phyloP scores from a whole-genome alignment of 495 filamentous ascomycete species.

The Podospora comata region DNA sequence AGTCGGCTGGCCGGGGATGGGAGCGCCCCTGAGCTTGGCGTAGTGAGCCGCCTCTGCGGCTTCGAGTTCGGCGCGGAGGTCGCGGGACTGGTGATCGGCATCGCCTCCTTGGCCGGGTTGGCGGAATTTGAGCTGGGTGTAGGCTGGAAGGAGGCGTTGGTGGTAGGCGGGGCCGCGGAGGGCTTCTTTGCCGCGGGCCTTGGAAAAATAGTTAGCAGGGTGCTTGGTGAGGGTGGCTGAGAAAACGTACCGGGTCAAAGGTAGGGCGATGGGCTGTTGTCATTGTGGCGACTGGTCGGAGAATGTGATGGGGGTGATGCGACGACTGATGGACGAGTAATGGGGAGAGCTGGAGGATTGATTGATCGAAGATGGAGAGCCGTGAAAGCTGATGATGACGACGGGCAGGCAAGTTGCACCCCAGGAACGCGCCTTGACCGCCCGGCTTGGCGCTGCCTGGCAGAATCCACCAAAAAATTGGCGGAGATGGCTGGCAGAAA shows the following conservation, averaged over 20 bases:
- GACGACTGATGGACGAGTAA: neutral
- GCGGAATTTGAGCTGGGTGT: slow-evolving; percentile 84
- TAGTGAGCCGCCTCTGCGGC: slow-evolving; percentile 84
- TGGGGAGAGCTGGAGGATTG: neutral
- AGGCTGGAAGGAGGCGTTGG: slow-evolving; percentile 88
- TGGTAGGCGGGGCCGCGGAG: slow-evolving; percentile 93
- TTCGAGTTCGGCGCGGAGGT: slow-evolving; percentile 87
- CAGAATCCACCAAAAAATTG: slow-evolving; percentile 30
- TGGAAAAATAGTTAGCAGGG: slow-evolving; percentile 25
- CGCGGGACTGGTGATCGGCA: slow-evolving; percentile 67
- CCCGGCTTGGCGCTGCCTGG: slow-evolving; percentile 12
- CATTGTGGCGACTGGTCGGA: slow-evolving; percentile 45
- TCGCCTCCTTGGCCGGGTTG: slow-evolving; percentile 88
- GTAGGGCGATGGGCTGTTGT: slow-evolving; percentile 85
- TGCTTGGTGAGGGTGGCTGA: neutral
- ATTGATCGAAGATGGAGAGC: slow-evolving; percentile 9
- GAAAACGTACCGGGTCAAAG: slow-evolving; percentile 73
- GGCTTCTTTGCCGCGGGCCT: slow-evolving; percentile 94
- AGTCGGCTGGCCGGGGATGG: slow-evolving; percentile 28
- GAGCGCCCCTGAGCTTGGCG: slow-evolving; percentile 71
- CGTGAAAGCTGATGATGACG: neutral
- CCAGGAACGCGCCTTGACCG: slow-evolving; percentile 18
- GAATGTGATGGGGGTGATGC: slow-evolving; percentile 2
- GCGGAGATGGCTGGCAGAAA: slow-evolving; percentile 34
- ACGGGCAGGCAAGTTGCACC: neutral